Conservation (phyloP, 2,329 filamentous ascomycete species). For the Diaporthe citriasiana region DNA sequence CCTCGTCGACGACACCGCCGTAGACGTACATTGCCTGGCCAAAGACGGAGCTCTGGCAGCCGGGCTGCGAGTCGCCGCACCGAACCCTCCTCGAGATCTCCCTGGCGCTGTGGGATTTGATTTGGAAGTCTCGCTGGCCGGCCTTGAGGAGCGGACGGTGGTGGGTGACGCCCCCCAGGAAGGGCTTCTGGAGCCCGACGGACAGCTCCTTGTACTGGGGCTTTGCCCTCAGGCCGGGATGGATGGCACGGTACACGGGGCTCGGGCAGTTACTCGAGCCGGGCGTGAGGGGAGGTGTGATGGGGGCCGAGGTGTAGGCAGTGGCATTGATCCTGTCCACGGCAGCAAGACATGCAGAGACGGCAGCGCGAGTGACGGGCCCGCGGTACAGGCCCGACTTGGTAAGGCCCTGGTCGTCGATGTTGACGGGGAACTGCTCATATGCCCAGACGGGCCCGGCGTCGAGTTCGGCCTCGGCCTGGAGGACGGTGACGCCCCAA, state of each 20-base stretch:
- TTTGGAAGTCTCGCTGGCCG: constrained; percentile 54
- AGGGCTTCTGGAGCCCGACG: constrained; percentile 52
- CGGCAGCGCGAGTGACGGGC: constrained; percentile 54
- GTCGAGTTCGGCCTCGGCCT: constrained; percentile 58
- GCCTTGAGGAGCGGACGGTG: constrained; percentile 57
- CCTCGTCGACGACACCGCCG: constrained; percentile 56
- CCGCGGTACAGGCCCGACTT: constrained; percentile 59
- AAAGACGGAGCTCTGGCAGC: constrained; percentile 55
- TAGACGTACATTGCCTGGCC: constrained; percentile 56
- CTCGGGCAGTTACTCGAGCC: background rate
- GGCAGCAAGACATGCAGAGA: constrained; percentile 54
- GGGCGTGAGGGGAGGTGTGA: constrained; percentile 43
- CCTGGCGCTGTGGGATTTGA: constrained; percentile 51
- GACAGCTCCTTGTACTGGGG: constrained; percentile 49
- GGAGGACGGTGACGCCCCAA: constrained; percentile 57
- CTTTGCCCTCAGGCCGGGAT: constrained; percentile 47
- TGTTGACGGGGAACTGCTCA: constrained; percentile 58
- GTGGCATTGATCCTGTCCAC: constrained; percentile 53
- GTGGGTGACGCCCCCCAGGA: constrained; percentile 55
- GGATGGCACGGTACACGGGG: constrained; percentile 37
- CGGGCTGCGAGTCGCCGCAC: constrained; percentile 58
- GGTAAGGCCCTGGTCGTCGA: constrained; percentile 55
- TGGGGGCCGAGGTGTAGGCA: constrained; percentile 43
- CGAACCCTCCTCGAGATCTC: constrained; percentile 59
- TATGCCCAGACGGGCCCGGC: constrained; percentile 61